Percentiles rank a stretch among this genome's conserved stretches.
Evolutionary conservation across 768 basidiomycete genomes (phyloP).

Genomic region (Boletus sp.): DNA sequence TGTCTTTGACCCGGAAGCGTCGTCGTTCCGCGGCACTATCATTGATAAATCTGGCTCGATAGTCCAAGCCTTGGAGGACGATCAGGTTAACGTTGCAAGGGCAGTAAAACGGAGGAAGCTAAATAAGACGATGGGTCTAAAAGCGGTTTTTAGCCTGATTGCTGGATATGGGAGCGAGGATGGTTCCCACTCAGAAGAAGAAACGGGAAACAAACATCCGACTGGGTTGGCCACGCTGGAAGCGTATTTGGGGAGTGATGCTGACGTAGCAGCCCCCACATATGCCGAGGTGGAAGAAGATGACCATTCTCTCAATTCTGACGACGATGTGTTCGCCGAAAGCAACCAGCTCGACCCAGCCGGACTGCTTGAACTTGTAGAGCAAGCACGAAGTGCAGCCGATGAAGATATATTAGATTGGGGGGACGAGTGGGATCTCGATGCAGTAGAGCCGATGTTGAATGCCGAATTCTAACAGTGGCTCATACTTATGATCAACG

Average conservation of each 20-base stretch:
- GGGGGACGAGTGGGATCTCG: slow-evolving; percentile 29
- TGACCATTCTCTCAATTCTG: slow-evolving; percentile 4
- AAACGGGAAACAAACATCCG: not conserved
- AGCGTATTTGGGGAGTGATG: slow-evolving; percentile 23
- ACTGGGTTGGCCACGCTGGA: slow-evolving; percentile 23
- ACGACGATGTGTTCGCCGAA: slow-evolving; percentile 15
- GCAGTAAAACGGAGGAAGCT: slow-evolving; percentile 56
- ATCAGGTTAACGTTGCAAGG: slow-evolving; percentile 30
- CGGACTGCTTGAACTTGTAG: slow-evolving; percentile 22
- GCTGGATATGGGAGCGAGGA: slow-evolving; percentile 58
- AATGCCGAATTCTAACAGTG: not conserved
- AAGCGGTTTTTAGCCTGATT: slow-evolving; percentile 54
- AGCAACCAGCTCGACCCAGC: slow-evolving; percentile 13
- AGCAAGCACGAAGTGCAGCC: slow-evolving; percentile 18
- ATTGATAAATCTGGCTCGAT: slow-evolving; percentile 51
- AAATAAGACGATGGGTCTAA: slow-evolving; percentile 47
- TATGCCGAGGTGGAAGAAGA: slow-evolving; percentile 15
- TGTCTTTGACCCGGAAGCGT: slow-evolving; percentile 56
- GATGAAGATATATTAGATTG: slow-evolving; percentile 32
- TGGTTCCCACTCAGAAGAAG: slow-evolving; percentile 35
- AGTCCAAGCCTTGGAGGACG: slow-evolving; percentile 7
- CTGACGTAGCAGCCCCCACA: not conserved
- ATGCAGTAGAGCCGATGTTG: slow-evolving; percentile 7
- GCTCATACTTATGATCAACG: not conserved
- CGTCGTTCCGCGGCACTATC: slow-evolving; percentile 54